A percentile compares a stretch with the other conserved stretches of the same genome.
Evolutionary conservation across 345 rosid species (phyloP).

Genomic region (Ceriops decandra): DNA sequence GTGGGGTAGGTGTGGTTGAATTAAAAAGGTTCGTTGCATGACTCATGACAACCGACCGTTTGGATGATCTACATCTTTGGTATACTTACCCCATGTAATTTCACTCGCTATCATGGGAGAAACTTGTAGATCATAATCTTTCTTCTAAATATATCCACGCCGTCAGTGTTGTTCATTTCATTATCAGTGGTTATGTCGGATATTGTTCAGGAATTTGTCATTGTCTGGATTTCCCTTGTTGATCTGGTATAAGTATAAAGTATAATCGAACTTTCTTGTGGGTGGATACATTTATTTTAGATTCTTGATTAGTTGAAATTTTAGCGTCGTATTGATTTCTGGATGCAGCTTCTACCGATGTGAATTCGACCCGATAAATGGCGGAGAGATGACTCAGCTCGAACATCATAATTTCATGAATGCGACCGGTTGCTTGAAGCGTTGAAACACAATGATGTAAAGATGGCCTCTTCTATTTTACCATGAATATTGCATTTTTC

Average conservation of each 20-base stretch:
- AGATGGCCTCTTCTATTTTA: not conserved
- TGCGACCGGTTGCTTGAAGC: constrained; percentile 7
- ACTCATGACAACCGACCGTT: not conserved
- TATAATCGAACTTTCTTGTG: too few species aligned
- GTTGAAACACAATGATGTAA: not conserved
- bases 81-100: not conserved
- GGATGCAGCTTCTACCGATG: constrained; percentile 46
- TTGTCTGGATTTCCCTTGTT: too few species aligned
- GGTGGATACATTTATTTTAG: too few species aligned
- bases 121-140: too few species aligned
- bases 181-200: too few species aligned
- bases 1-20: too few species aligned
- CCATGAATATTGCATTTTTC: not conserved
- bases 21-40: not conserved
- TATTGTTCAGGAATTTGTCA: not conserved
- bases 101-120: not conserved
- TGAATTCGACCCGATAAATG: constrained; percentile 35
- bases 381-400: constrained; percentile 52
- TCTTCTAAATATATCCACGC: too few species aligned
- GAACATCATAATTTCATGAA: constrained; percentile 41
- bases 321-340: not conserved
- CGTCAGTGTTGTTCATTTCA: too few species aligned
- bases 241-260: too few species aligned
- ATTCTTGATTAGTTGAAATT: too few species aligned
- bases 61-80: not conserved